Evolutionary conservation across 2,329 filamentous ascomycete genomes (phyloP).

Genomic region (Aspergillus aculeatinus): DNA sequence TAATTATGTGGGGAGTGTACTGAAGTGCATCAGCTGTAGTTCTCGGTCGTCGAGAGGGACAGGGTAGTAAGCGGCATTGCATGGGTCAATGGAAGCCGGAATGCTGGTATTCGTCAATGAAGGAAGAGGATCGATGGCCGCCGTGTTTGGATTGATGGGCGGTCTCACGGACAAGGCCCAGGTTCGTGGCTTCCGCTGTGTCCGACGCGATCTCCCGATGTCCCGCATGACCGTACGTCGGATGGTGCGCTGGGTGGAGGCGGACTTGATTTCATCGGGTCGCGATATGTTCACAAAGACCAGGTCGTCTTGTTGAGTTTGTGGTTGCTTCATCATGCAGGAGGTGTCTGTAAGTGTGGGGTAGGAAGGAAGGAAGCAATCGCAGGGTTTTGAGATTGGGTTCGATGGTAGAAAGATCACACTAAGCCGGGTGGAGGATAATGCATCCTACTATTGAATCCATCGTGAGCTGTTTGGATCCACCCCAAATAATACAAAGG

Average conservation of each 20-base stretch:
- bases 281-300: conserved; percentile 6
- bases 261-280: background rate
- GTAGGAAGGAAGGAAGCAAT: background rate
- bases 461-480: too few species aligned
- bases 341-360: background rate
- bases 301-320: background rate
- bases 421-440: background rate
- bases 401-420: background rate
- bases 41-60: background rate
- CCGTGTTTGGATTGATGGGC: background rate
- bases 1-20: background rate
- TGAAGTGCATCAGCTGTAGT: conserved; percentile 5
- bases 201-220: conserved; percentile 2
- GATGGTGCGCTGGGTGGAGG: conserved; percentile 5
- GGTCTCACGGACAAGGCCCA: background rate
- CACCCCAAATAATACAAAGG: too few species aligned
- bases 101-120: background rate
- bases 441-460: background rate
- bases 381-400: background rate
- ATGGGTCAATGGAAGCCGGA: background rate
- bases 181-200: background rate
- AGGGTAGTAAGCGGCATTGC: conserved; percentile 1
- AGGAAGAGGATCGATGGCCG: background rate
- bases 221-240: conserved; percentile 5
- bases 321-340: background rate